phyloP scores from a whole-genome alignment of 2,329 filamentous ascomycete genomes.

The Fusarium poae region DNA sequence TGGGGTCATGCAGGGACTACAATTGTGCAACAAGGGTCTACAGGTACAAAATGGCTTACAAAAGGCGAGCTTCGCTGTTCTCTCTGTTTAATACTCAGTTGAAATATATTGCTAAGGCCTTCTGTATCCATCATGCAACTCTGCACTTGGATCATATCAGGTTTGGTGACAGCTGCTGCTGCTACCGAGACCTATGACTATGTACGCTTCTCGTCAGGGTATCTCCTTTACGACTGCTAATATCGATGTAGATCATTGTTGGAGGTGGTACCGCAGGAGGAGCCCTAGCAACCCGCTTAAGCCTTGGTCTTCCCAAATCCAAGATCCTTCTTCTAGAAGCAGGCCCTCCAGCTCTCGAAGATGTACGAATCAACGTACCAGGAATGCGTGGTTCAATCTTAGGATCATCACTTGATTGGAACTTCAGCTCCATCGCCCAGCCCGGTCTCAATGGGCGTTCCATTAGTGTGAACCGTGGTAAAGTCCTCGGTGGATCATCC shows the following conservation, averaged over 20 bases:
- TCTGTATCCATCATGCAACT: neutral
- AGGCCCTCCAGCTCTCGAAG: conserved; percentile 48
- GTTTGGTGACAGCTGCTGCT: neutral
- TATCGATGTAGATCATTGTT: conserved; percentile 45
- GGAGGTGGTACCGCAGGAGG: conserved; percentile 54
- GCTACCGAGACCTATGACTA: neutral
- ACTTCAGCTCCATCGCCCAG: conserved; percentile 60
- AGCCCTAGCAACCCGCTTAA: conserved; percentile 52
- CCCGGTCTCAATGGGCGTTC: conserved; percentile 55
- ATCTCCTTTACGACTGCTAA: neutral
- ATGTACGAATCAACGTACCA: conserved; percentile 52
- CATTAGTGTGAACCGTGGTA: conserved; percentile 60
- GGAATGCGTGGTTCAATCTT: conserved; percentile 50
- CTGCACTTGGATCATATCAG: neutral
- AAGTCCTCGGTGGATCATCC: conserved; percentile 62
- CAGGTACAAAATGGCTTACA: neutral
- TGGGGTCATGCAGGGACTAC: neutral
- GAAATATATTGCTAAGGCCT: neutral
- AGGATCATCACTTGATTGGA: conserved; percentile 54
- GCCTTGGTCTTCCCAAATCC: conserved; percentile 48
- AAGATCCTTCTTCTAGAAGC: conserved; percentile 51
- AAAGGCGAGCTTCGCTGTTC: neutral
- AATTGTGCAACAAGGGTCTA: neutral
- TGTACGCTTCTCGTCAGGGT: neutral
- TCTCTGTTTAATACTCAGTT: neutral